Evolutionary conservation across 2,329 filamentous ascomycete genomes (phyloP).

Genomic region (Teratosphaeriaceae sp.): DNA sequence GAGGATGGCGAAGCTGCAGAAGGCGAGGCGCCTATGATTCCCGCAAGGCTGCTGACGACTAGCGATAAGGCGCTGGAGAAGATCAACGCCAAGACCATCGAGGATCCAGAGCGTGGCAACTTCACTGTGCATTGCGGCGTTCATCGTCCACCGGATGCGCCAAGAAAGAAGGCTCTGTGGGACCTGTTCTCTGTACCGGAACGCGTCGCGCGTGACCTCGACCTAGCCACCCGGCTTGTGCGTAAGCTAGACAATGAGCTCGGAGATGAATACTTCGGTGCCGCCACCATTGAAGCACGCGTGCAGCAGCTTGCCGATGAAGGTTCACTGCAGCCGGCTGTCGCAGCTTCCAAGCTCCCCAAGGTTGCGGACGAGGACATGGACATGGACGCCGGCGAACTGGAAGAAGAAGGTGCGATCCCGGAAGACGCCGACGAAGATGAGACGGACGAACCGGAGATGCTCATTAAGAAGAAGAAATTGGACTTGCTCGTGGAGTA

Average conservation of each 20-base stretch:
- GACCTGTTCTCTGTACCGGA: constrained; percentile 93
- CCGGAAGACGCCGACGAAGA: constrained; percentile 55
- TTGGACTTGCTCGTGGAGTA: constrained; percentile 95
- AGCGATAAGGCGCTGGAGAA: constrained; percentile 77
- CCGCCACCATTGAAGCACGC: constrained; percentile 74
- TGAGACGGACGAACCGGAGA: constrained; percentile 82
- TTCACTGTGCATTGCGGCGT: constrained; percentile 97
- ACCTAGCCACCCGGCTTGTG: constrained; percentile 74
- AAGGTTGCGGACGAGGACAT: constrained; percentile 56
- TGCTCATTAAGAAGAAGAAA: constrained; percentile 91
- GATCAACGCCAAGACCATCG: constrained; percentile 96
- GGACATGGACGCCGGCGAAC: constrained; percentile 73
- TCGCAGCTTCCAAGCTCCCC: constrained; percentile 42
- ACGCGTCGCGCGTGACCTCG: constrained; percentile 82
- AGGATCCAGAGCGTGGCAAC: constrained; percentile 87
- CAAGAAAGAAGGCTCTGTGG: constrained; percentile 93
- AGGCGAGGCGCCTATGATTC: constrained; percentile 1
- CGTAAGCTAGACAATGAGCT: constrained; percentile 80
- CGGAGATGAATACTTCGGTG: constrained; percentile 68
- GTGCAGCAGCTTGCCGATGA: constrained; percentile 73
- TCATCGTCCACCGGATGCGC: constrained; percentile 78
- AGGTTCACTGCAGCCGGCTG: constrained; percentile 66
- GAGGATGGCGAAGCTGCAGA: constrained; percentile 18
- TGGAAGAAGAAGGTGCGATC: constrained; percentile 35
- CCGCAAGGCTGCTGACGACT: constrained; percentile 18